Evolutionary conservation across 148 eudicot genomes (phyloP).

Genomic region (Silene uniflora): DNA sequence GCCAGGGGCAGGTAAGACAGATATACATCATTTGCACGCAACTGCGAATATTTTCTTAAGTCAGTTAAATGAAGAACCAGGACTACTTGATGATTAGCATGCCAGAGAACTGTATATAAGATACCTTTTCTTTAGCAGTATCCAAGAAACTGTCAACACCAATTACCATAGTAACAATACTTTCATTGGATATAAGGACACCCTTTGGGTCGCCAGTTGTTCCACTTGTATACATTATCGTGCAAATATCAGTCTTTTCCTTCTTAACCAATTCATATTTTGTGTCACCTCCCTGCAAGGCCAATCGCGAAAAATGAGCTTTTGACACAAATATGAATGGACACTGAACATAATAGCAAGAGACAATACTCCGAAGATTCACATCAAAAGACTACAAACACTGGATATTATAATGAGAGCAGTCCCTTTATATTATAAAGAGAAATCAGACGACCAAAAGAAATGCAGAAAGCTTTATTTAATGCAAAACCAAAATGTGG

Average conservation of each 20-base stretch:
- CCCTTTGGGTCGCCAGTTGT: constrained; percentile 99
- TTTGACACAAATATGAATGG: background rate
- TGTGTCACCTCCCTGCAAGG: constrained; percentile 14
- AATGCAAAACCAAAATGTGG: background rate
- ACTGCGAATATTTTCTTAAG: constrained; percentile 35
- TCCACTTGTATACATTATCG: constrained; percentile 99
- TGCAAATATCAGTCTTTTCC: constrained; percentile 35
- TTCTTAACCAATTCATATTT: background rate
- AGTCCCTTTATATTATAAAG: background rate
- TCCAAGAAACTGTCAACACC: constrained; percentile 65
- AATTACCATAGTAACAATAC: constrained; percentile 72
- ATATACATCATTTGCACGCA: constrained; percentile 63
- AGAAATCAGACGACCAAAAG: background rate
- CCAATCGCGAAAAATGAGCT: background rate
- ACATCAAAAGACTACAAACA: background rate
- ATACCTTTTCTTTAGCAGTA: constrained; percentile 69
- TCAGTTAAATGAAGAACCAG: background rate
- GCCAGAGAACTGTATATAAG: background rate
- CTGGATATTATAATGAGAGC: background rate
- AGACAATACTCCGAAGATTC: background rate
- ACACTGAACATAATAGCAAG: background rate
- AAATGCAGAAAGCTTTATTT: background rate
- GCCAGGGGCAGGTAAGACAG: constrained; percentile 96
- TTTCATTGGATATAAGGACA: constrained; percentile 81
- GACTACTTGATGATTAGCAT: background rate